These are phyloP conservation scores for Monilinia fructicola DNA, from an alignment of 2,329 filamentous ascomycete genomes.

Conservation along the genomic window DNA sequence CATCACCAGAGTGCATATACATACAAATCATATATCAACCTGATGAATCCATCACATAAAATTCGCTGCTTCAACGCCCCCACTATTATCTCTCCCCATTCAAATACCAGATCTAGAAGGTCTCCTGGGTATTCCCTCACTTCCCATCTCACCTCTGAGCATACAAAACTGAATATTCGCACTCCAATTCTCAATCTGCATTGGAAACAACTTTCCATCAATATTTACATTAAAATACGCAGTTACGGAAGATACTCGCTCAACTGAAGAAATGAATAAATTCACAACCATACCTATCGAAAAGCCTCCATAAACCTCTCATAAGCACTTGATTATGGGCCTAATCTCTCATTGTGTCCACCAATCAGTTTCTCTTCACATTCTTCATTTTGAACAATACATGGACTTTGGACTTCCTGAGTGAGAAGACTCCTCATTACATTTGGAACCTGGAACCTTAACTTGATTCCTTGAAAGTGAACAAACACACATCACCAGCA, in stretches of 20 bases:
- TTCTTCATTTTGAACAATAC: too few species aligned
- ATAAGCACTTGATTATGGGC: too few species aligned
- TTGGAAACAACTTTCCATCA: not conserved
- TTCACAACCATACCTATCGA: too few species aligned
- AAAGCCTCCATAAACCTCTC: not conserved
- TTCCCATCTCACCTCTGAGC: not conserved
- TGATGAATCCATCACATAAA: not conserved
- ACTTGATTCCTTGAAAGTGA: too few species aligned
- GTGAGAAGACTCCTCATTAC: too few species aligned
- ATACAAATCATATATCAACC: too few species aligned
- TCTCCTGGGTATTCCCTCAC: not conserved
- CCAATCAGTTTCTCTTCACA: too few species aligned
- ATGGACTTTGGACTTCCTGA: too few species aligned
- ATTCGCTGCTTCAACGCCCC: not conserved
- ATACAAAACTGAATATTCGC: not conserved
- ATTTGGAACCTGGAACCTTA: too few species aligned
- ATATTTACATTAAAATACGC: not conserved
- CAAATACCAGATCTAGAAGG: not conserved
- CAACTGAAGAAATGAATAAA: not conserved
- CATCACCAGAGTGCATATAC: too few species aligned
- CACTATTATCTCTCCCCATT: not conserved
- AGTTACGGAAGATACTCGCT: not conserved
- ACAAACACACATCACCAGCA: not conserved
- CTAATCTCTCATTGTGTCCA: too few species aligned
- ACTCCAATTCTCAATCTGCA: not conserved